Conservation (phyloP, 805 yeast genomes). For the Saturnispora sanitii region DNA sequence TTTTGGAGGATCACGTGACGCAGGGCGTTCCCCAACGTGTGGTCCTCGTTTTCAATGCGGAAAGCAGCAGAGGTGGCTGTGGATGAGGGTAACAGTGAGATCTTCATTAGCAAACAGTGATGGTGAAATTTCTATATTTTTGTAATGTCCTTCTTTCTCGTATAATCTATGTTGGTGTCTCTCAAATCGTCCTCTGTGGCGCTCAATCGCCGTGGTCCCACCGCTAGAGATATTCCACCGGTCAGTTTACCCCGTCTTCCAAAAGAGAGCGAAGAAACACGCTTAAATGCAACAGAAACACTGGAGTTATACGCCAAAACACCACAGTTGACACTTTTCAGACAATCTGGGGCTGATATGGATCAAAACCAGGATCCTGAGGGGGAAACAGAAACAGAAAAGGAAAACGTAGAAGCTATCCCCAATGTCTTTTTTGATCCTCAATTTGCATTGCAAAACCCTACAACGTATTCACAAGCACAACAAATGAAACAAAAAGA, state of each 20-base stretch:
- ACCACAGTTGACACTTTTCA: no score
- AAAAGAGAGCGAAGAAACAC: no score
- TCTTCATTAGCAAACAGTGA: constrained; percentile 15
- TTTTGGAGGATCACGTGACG: constrained; percentile 94
- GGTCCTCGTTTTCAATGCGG: constrained; percentile 90
- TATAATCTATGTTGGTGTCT: constrained; percentile 15
- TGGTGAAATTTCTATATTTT: not conserved
- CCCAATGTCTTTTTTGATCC: constrained; percentile 62
- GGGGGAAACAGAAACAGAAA: constrained; percentile 16
- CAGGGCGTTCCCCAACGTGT: constrained; percentile 88
- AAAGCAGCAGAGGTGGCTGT: constrained; percentile 93
- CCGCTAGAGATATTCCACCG: constrained; percentile 76
- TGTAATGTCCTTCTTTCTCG: not conserved
- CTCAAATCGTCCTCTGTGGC: constrained; percentile 31
- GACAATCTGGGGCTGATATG: no score
- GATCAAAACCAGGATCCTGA: constrained; percentile 21
- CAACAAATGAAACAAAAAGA: no score
- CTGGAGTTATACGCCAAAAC: constrained; percentile 38
- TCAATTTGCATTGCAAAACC: constrained; percentile 78
- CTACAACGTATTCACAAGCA: constrained; percentile 70
- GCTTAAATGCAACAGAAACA: constrained; percentile 39
- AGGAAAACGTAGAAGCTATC: constrained; percentile 33
- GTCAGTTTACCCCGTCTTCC: constrained; percentile 36
- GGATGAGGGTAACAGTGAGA: constrained; percentile 70
- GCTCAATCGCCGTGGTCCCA: constrained; percentile 52